Base-by-base conservation (phyloP, 345 rosid species). In the Arabis alpina region DNA sequence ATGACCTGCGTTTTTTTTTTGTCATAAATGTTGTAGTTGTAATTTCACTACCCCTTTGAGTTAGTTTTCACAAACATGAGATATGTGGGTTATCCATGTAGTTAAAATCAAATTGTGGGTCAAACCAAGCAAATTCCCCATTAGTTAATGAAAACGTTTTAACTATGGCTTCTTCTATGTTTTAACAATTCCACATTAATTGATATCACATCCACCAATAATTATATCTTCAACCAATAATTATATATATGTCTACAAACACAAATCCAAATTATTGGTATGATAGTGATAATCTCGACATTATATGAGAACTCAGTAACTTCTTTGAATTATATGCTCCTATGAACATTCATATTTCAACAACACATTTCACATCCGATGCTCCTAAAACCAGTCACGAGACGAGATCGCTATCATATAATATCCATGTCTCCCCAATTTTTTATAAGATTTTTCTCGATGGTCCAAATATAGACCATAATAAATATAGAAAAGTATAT, bases 381-480 rank as follows among this genome's bases (percentile, higher is more conserved):
- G 12, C 24, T 10, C 32, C 9, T 16, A 57, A 19, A 51, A 48
- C 27, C 4, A 48, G 19, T 50, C 66, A 66, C 63, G 45, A 73
- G 40, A 73, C 48, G 4, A 73, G 23, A 4, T 49, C 23, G 41
- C 11, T 3, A 40, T 24, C 54, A 55, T 47, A 23, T 47, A 25
- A 19, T 45, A 15, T 47, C 36, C 52, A 73, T 73, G 70, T 27
- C 40, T 55, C 41, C 15, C 37, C 12, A 25, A 42, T 9, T 13
- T 61, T 15, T 6, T 32, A 51, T 10, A 8, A 6, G 27, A 36
- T 8, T 5, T 8, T 27, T 27, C 27, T 73, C 72, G 9, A 52
- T 40, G 73, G 77, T 74, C 73, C 68, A 66, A 64, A 64, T 55
- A 55, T 64, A 53, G 3, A 34, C 25, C 14, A 39, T 15, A 45